A percentile compares a stretch with the other conserved stretches of the same genome.
phyloP scores from a whole-genome alignment of 352 stramenopile genomes.

The Phytophthora sp. region DNA sequence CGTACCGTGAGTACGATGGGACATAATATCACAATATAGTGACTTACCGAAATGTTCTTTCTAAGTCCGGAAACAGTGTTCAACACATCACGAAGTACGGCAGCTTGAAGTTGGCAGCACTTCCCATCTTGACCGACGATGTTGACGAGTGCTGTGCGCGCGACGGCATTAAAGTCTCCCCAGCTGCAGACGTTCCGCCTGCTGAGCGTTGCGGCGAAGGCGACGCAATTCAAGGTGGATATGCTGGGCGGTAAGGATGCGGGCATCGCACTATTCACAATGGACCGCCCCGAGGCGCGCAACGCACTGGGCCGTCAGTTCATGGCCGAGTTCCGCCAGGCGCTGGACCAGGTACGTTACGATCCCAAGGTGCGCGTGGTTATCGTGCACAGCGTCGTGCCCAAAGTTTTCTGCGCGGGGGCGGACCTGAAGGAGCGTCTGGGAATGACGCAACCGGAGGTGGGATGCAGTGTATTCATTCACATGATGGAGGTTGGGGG shows the following conservation, averaged over 20 bases:
- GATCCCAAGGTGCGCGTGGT: slow-evolving; percentile 80
- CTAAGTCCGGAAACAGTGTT: slow-evolving; percentile 4
- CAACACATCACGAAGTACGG: not conserved
- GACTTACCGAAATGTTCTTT: not conserved
- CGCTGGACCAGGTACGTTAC: slow-evolving; percentile 69
- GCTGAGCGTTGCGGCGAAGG: slow-evolving; percentile 21
- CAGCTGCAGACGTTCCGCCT: not conserved
- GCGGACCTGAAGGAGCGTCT: slow-evolving; percentile 92
- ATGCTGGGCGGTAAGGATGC: slow-evolving; percentile 57
- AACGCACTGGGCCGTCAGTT: slow-evolving; percentile 86
- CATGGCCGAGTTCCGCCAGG: slow-evolving; percentile 78
- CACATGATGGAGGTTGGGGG: not conserved
- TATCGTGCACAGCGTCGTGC: slow-evolving; percentile 74
- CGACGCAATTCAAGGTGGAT: slow-evolving; percentile 66
- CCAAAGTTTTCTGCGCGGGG: slow-evolving; percentile 90
- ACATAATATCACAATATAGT: slow-evolving; percentile 14
- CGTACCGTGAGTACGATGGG: slow-evolving; percentile 16
- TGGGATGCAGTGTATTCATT: slow-evolving; percentile 22
- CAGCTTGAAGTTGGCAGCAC: slow-evolving; percentile 25
- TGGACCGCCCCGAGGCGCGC: slow-evolving; percentile 71
- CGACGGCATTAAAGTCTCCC: not conserved
- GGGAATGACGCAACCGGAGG: slow-evolving; percentile 87
- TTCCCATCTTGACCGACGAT: slow-evolving; percentile 8
- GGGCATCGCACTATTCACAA: slow-evolving; percentile 79
- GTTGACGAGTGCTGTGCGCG: slow-evolving; percentile 11